These are phyloP conservation scores for Phaeosphaeriaceae sp. DNA, from an alignment of 2,329 filamentous ascomycete species.

Conservation along the genomic window DNA sequence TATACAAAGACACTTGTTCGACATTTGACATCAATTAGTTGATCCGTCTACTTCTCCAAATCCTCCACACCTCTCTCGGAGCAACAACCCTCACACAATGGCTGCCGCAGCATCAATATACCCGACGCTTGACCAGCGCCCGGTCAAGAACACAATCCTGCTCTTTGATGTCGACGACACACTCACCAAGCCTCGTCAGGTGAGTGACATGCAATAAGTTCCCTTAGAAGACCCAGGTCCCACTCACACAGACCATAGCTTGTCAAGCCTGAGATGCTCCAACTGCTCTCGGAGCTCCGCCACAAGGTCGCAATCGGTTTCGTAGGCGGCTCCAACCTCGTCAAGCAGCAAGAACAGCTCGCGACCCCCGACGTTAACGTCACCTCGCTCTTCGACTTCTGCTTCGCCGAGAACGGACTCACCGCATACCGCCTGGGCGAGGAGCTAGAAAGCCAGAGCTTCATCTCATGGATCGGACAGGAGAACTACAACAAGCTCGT, in stretches of 20 bases:
- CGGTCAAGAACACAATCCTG: conserved; percentile 89
- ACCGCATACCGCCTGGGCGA: conserved; percentile 86
- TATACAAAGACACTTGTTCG: conserved; percentile 1
- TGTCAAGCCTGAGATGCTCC: conserved; percentile 81
- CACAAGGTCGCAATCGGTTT: conserved; percentile 89
- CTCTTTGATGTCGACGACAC: conserved; percentile 98
- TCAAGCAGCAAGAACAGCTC: conserved; percentile 96
- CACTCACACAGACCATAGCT: conserved; percentile 53
- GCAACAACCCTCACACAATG: conserved; percentile 32
- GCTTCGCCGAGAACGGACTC: conserved; percentile 96
- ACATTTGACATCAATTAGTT: background rate
- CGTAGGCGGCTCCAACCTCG: conserved; percentile 90
- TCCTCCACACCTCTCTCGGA: background rate
- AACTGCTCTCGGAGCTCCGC: conserved; percentile 78
- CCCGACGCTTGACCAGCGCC: conserved; percentile 81
- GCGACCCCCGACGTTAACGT: conserved; percentile 72
- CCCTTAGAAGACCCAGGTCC: background rate
- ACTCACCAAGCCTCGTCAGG: conserved; percentile 80
- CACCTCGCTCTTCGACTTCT: conserved; percentile 91
- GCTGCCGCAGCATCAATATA: conserved; percentile 58
- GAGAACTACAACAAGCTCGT: conserved; percentile 80
- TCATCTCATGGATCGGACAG: conserved; percentile 93
- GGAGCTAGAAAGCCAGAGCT: conserved; percentile 77
- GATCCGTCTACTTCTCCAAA: background rate
- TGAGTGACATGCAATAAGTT: conserved; percentile 48